phyloP scores from a whole-genome alignment of 208 protist genomes.

The Wallacemonas sp. region DNA sequence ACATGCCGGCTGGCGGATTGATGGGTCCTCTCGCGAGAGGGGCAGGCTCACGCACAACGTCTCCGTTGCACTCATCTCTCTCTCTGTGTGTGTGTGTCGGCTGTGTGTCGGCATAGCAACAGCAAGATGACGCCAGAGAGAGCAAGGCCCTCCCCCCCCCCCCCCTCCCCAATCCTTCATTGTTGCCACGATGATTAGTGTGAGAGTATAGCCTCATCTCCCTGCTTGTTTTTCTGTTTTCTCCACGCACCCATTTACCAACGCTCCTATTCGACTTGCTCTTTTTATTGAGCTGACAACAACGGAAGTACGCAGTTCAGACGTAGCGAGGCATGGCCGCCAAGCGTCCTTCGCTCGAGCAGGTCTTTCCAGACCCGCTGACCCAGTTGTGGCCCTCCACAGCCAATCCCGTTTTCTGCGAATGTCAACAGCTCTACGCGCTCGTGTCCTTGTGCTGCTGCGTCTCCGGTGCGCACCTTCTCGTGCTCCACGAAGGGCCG shows the following conservation, averaged over 20 bases:
- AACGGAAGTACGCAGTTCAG: no score
- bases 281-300: neutral
- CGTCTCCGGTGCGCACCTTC: slow-evolving; percentile 70
- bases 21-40: no score
- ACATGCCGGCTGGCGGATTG: no score
- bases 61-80: neutral
- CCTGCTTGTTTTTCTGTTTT: neutral
- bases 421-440: slow-evolving; percentile 84
- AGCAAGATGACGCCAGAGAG: neutral
- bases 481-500: slow-evolving; percentile 72
- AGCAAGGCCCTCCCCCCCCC: neutral
- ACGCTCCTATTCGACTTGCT: neutral
- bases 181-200: no score
- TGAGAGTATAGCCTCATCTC: no score
- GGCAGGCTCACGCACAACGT: neutral
- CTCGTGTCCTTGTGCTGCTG: slow-evolving; percentile 87
- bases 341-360: slow-evolving; percentile 57
- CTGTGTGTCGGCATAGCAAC: neutral
- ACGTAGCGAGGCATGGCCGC: neutral
- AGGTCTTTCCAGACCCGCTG: slow-evolving; percentile 85
- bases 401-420: slow-evolving; percentile 67
- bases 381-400: slow-evolving; percentile 77
- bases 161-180: no score
- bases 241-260: neutral
- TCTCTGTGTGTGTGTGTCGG: slow-evolving; percentile 12